Percentiles rank a stretch among this genome's conserved stretches.
phyloP scores from a whole-genome alignment of 257 asterid genomes.

The Solanum phureja region DNA sequence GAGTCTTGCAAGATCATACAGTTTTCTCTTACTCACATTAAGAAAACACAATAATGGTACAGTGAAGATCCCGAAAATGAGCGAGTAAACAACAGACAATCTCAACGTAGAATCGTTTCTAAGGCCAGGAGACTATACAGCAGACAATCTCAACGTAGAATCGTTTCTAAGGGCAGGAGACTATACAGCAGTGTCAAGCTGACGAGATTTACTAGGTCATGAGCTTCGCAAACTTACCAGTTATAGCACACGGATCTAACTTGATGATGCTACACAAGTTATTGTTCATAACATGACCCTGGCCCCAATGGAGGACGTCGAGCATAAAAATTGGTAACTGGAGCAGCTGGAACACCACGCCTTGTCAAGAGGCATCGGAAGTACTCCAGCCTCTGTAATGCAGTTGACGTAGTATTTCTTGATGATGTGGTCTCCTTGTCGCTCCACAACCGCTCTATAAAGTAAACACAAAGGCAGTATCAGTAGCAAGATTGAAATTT shows the following conservation, averaged over 20 bases:
- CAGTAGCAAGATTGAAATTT: background rate
- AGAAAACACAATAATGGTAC: background rate
- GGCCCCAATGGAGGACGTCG: constrained; percentile 57
- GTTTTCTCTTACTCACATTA: background rate
- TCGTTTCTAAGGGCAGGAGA: no score
- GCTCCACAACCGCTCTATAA: constrained; percentile 81
- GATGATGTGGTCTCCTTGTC: constrained; percentile 28
- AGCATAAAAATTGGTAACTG: constrained; percentile 50
- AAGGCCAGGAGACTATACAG: background rate
- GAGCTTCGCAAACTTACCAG: background rate
- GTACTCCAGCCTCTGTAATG: constrained; percentile 53
- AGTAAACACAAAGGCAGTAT: background rate
- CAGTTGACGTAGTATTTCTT: constrained; percentile 8
- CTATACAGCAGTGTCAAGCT: background rate
- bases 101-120: background rate
- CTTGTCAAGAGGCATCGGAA: constrained; percentile 76
- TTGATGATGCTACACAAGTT: background rate
- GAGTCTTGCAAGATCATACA: background rate
- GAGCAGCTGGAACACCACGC: constrained; percentile 87
- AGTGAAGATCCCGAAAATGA: background rate
- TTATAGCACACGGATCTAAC: background rate
- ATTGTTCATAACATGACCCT: constrained; percentile 80
- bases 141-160: background rate
- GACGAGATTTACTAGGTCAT: background rate
- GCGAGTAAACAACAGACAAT: background rate